phyloP scores from a whole-genome alignment of 208 protist species.

The Polymyxa betae region DNA sequence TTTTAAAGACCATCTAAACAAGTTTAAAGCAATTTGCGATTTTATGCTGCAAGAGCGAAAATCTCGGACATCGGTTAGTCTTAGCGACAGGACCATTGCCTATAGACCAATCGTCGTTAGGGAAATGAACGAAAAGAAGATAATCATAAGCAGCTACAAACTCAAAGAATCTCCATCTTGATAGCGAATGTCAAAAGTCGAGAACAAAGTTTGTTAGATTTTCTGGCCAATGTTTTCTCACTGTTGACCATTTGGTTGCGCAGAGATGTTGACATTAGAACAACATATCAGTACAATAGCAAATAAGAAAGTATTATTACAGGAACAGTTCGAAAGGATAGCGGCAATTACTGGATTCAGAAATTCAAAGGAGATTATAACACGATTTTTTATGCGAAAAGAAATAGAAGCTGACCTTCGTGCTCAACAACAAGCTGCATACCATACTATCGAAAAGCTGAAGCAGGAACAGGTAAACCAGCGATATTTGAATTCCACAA shows the following conservation, averaged over 20 bases:
- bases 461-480: too few species aligned
- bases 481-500: too few species aligned
- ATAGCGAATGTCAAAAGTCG: background rate
- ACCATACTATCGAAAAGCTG: background rate
- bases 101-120: background rate
- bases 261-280: background rate
- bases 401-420: background rate
- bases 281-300: background rate
- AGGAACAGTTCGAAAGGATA: background rate
- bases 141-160: background rate
- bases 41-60: background rate
- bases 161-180: background rate
- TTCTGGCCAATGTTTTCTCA: too few species aligned
- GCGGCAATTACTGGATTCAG: background rate
- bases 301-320: background rate
- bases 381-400: background rate
- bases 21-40: slow-evolving; percentile 29
- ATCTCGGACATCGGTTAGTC: background rate
- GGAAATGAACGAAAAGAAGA: background rate
- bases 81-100: background rate
- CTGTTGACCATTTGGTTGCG: too few species aligned
- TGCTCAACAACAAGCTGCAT: background rate
- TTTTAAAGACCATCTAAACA: background rate
- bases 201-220: too few species aligned
- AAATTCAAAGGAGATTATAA: background rate